phyloP scores from a whole-genome alignment of 768 basidiomycete species.

The Pulveroboletus ravenelii region DNA sequence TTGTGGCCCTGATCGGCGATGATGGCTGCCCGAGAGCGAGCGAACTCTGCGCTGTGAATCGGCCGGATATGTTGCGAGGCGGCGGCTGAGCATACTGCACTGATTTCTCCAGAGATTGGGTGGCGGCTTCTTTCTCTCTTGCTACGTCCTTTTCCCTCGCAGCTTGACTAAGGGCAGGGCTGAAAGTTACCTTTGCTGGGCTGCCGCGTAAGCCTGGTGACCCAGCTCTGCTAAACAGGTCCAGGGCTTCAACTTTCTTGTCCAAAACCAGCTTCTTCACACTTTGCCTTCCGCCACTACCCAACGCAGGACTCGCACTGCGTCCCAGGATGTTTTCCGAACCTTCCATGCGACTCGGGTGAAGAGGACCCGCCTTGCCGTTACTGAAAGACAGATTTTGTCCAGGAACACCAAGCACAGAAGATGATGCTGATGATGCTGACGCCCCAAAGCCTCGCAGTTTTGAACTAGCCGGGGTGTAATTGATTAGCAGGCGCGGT shows the following conservation, averaged over 20 bases:
- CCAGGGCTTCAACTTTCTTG: conserved; percentile 73
- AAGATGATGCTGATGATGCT: conserved; percentile 40
- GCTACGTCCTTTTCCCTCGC: conserved; percentile 68
- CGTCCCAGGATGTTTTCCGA: conserved; percentile 59
- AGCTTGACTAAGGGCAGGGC: conserved; percentile 68
- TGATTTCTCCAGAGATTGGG: conserved; percentile 15
- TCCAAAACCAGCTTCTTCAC: conserved; percentile 92
- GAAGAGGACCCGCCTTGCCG: conserved; percentile 53
- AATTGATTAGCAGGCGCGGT: conserved; percentile 60
- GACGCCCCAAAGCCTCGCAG: conserved; percentile 62
- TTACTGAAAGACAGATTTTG: conserved; percentile 44
- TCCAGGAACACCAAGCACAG: conserved; percentile 29
- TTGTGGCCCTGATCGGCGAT: conserved; percentile 27
- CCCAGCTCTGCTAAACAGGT: conserved; percentile 55
- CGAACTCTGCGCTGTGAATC: conserved; percentile 36
- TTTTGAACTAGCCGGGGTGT: conserved; percentile 58
- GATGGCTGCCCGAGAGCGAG: conserved; percentile 25
- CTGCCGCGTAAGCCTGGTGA: conserved; percentile 30
- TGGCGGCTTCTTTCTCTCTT: conserved; percentile 30
- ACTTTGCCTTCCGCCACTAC: conserved; percentile 68
- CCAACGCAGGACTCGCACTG: conserved; percentile 58
- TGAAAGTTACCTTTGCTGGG: conserved; percentile 59
- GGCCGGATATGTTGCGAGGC: conserved; percentile 37
- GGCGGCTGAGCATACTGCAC: conserved; percentile 33
- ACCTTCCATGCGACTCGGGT: conserved; percentile 46